Evolutionary conservation across 768 basidiomycete genomes (phyloP), one percentile per base, ranked within the genome.

Genomic region (Amanita inopinata): DNA sequence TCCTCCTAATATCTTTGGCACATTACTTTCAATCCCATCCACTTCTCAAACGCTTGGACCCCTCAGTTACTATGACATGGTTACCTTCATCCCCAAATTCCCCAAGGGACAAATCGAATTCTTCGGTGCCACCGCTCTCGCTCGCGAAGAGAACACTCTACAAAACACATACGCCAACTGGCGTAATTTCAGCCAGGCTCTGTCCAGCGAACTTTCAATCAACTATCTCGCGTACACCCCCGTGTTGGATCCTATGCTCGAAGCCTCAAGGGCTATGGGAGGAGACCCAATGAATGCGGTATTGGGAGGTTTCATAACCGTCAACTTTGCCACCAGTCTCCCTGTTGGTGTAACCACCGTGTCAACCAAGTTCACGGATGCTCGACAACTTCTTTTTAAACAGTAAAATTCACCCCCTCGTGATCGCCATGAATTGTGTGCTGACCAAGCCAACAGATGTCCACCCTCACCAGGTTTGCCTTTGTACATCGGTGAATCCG

Each of bases 401-500:
- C 55, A 55, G 66, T 67, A 39, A 46, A 58, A n/a, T n/a, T n/a
- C n/a, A n/a, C n/a, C 53, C n/a, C n/a, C 27, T 37, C 38, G 17
- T 41, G 39, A 35, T 44, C n/a, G 7, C 27, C 7, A 28, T 28
- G n/a, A 7, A n/a, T 28, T 28, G 7, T 6, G n/a, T 28, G 27
- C 7, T 28, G 27, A 28, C 27, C n/a, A 28, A 28, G 7, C 7
- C n/a, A n/a, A 28, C n/a, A 28, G 27, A 57, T 63, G n/a, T 28
- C 61, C 65, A 11, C 54, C 53, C 8, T 60, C 65, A 4, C 56
- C 61, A 3, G 67, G 65, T 11, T 22, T 64, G 2, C 67, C 69
- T 7, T 52, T 69, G 1, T 67, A 64, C 41, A 51, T 68, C 15
- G 65, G 62, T 34, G 67, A 71, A 49, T 63, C 61, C 32, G 67